phyloP scores from a whole-genome alignment of 148 eudicot genomes.

The Oxyria digyna region DNA sequence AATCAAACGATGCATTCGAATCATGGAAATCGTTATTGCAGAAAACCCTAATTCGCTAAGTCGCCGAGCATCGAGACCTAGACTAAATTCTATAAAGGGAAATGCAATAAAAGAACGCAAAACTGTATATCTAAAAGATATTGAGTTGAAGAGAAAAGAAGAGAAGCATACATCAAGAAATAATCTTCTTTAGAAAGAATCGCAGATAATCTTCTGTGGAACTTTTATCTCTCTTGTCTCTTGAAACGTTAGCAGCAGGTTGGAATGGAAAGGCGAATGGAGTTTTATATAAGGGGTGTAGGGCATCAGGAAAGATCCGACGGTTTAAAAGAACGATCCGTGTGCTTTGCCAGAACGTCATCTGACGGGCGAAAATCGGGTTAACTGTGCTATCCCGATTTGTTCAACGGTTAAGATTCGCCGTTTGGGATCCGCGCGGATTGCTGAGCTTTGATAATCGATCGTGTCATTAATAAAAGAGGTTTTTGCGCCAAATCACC shows the following conservation, averaged over 20 bases:
- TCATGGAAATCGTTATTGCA: not conserved
- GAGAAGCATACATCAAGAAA: not conserved
- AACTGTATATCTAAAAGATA: not conserved
- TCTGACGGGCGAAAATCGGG: conserved; percentile 22
- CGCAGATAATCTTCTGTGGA: conserved; percentile 9
- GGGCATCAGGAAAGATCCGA: conserved; percentile 12
- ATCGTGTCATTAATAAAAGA: too few species aligned
- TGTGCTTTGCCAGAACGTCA: conserved; percentile 18
- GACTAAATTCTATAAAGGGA: not conserved
- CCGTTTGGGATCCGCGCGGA: conserved; percentile 17
- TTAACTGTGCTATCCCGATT: conserved; percentile 31
- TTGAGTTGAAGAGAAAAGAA: not conserved
- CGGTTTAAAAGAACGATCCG: conserved; percentile 25
- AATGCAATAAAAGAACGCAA: not conserved
- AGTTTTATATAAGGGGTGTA: conserved; percentile 18
- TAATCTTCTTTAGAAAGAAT: not conserved
- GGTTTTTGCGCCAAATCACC: too few species aligned
- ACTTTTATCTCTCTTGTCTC: not conserved
- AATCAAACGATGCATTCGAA: not conserved
- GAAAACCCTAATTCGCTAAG: not conserved
- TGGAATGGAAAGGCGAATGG: not conserved
- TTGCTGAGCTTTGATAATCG: conserved; percentile 3
- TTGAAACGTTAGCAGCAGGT: conserved; percentile 4
- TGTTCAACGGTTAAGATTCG: conserved; percentile 28
- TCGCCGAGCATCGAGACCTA: not conserved